Evolutionary conservation across 1,284 basidiomycete genomes (phyloP).

Genomic region (Sutorius eximius): DNA sequence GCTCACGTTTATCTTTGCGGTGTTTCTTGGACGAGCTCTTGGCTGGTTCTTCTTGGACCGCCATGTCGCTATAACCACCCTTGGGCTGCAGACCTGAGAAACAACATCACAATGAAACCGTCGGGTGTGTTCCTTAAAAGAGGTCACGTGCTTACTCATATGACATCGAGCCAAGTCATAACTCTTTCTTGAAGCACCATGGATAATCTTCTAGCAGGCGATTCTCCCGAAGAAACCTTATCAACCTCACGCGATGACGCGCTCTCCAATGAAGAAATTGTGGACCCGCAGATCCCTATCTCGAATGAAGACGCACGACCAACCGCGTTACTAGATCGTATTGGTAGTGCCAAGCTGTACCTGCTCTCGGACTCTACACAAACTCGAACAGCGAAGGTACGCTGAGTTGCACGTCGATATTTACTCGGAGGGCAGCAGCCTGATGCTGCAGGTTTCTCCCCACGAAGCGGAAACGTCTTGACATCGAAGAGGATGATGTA

Average conservation of each 20-base stretch:
- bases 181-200: slow-evolving; percentile 25
- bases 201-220: slow-evolving; percentile 37
- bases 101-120: neutral
- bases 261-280: slow-evolving; percentile 52
- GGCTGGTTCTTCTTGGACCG: slow-evolving; percentile 43
- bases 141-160: slow-evolving; percentile 15
- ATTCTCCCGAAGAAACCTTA: slow-evolving; percentile 18
- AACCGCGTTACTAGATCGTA: slow-evolving; percentile 56
- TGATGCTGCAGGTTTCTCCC: slow-evolving; percentile 49
- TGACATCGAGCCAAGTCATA: too few relatives aligned
- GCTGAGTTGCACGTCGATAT: slow-evolving; percentile 44
- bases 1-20: slow-evolving; percentile 88
- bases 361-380: slow-evolving; percentile 61
- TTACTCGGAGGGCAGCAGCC: slow-evolving; percentile 36
- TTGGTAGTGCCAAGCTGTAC: slow-evolving; percentile 67
- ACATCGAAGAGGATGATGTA: slow-evolving; percentile 41
- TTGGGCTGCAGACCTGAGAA: neutral
- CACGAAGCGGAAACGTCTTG: slow-evolving; percentile 55
- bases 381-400: slow-evolving; percentile 65
- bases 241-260: slow-evolving; percentile 50
- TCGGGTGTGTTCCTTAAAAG: neutral
- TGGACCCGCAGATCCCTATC: slow-evolving; percentile 20
- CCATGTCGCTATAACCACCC: slow-evolving; percentile 39
- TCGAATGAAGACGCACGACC: slow-evolving; percentile 25
- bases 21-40: slow-evolving; percentile 85